Conservation (phyloP, 768 basidiomycete species). For the Rhodosporidiobolus odoratus region DNA sequence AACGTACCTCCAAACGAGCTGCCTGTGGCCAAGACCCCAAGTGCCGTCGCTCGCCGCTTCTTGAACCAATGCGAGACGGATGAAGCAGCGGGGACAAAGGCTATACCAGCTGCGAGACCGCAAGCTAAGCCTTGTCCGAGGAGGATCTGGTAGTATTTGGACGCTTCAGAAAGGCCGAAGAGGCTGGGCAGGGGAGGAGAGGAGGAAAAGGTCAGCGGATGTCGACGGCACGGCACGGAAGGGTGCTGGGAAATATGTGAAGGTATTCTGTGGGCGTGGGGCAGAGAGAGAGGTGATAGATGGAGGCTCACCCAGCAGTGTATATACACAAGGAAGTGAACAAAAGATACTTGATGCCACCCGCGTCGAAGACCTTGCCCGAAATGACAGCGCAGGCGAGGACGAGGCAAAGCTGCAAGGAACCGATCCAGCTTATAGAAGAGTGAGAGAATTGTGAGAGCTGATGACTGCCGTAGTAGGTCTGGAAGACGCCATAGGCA, state of each 20-base stretch:
- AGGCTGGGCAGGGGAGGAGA: slow-evolving; percentile 5
- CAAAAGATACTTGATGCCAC: slow-evolving; percentile 46
- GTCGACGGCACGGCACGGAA: too few species aligned
- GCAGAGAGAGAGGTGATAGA: not conserved
- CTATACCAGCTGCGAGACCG: slow-evolving; percentile 50
- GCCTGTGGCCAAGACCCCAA: slow-evolving; percentile 66
- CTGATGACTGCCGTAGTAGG: slow-evolving; percentile 33
- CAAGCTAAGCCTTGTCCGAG: slow-evolving; percentile 54
- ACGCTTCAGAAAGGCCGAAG: slow-evolving; percentile 32
- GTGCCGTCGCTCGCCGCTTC: slow-evolving; percentile 63
- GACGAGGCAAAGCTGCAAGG: slow-evolving; percentile 53
- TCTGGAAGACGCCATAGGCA: slow-evolving; percentile 35
- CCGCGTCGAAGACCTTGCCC: slow-evolving; percentile 55
- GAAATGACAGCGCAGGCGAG: slow-evolving; percentile 52
- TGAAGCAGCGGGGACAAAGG: slow-evolving; percentile 59
- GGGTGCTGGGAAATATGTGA: too few species aligned
- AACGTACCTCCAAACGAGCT: slow-evolving; percentile 61
- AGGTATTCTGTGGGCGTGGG: too few species aligned
- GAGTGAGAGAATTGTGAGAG: slow-evolving; percentile 7
- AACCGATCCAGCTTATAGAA: slow-evolving; percentile 51
- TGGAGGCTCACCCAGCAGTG: slow-evolving; percentile 41
- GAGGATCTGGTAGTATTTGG: slow-evolving; percentile 50
- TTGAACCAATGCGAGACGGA: slow-evolving; percentile 64
- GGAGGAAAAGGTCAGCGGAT: too few species aligned
- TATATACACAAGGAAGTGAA: slow-evolving; percentile 49